These are phyloP conservation scores for Didymella lethalis DNA, from an alignment of 2,329 filamentous ascomycete genomes.

Conservation along the genomic window DNA sequence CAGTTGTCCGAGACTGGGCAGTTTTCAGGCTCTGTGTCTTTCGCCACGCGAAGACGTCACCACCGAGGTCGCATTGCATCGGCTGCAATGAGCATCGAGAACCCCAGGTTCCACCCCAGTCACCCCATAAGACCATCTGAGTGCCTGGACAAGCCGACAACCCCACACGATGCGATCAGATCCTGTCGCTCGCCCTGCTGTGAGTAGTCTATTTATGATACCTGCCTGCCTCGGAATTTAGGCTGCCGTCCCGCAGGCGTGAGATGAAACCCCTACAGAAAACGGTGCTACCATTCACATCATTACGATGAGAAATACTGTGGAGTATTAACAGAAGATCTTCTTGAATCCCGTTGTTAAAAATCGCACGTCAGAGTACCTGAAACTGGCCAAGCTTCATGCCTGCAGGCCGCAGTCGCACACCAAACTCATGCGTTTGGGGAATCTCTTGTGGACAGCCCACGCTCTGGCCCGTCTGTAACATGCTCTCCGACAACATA, in stretches of 20 bases:
- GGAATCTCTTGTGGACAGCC: constrained; percentile 30
- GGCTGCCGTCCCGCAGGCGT: constrained; percentile 6
- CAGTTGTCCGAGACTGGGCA: neutral
- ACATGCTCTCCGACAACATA: constrained; percentile 46
- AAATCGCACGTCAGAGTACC: constrained; percentile 18
- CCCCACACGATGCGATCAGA: neutral
- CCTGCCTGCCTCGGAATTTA: constrained; percentile 6
- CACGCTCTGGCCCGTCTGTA: constrained; percentile 40
- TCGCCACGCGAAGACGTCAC: constrained; percentile 7
- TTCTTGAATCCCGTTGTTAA: neutral
- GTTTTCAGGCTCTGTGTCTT: neutral
- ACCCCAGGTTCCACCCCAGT: neutral
- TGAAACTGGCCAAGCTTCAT: constrained; percentile 49
- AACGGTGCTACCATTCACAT: constrained; percentile 12
- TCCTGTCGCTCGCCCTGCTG: neutral
- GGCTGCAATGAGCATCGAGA: constrained; percentile 1
- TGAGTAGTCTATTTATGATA: constrained; percentile 3
- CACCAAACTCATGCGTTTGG: constrained; percentile 50
- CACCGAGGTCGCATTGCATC: constrained; percentile 14
- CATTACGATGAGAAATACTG: neutral
- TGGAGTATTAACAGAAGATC: constrained; percentile 1
- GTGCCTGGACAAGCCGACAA: neutral
- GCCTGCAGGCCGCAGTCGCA: constrained; percentile 39
- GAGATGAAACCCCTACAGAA: constrained; percentile 18
- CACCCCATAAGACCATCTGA: neutral